Evolutionary conservation across 331 rosid genomes (phyloP).

Genomic region (Quercus tomentella): DNA sequence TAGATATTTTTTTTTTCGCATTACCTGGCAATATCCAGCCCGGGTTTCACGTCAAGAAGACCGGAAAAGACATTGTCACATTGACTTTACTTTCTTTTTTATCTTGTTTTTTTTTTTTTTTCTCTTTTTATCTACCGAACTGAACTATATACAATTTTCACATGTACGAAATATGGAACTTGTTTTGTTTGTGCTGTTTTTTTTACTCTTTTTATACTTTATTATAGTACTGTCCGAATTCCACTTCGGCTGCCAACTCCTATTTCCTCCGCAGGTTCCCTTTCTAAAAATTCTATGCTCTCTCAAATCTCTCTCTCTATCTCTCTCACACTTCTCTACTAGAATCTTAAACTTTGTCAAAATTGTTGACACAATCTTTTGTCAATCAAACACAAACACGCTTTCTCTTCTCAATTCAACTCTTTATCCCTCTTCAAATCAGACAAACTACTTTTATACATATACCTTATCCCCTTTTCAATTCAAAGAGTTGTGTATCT

Average conservation of each 20-base stretch:
- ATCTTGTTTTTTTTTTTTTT: not conserved
- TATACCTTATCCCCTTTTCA: not conserved
- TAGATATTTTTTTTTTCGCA: not conserved
- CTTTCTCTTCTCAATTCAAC: not conserved
- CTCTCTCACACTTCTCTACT: no score
- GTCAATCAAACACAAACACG: not conserved
- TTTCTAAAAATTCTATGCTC: not conserved
- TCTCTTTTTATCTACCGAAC: not conserved
- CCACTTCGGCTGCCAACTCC: slow-evolving; percentile 8
- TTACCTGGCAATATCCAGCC: not conserved
- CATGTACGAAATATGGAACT: no score
- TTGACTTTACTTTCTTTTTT: not conserved
- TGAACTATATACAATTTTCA: not conserved
- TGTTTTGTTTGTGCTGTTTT: no score
- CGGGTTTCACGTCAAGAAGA: not conserved
- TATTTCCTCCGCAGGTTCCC: slow-evolving; percentile 14
- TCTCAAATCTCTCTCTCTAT: not conserved
- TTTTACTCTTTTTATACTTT: no score
- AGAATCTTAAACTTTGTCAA: not conserved
- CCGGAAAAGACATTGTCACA: not conserved
- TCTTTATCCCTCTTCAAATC: not conserved
- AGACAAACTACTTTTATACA: not conserved
- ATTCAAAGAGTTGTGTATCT: not conserved
- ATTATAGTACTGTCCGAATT: not conserved
- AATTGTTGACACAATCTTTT: not conserved